A percentile compares a stretch with the other conserved stretches of the same genome.
phyloP scores from a whole-genome alignment of 441 rosid genomes.

The Jatropha podagrica region DNA sequence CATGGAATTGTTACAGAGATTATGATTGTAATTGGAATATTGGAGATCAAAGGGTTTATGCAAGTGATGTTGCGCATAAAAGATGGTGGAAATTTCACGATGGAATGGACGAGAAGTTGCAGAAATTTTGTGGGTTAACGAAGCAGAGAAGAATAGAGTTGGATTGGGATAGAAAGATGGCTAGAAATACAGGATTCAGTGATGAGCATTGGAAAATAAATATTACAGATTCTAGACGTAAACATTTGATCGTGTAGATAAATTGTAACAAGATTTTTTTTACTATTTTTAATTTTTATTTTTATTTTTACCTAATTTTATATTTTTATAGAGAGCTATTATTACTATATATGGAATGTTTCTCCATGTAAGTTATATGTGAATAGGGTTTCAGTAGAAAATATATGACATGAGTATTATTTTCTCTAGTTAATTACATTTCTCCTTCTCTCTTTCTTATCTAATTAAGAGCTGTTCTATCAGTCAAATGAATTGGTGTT shows the following conservation, averaged over 20 bases:
- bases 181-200: slow-evolving; percentile 41
- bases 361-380: slow-evolving; percentile 17
- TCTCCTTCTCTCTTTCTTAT: too few species aligned
- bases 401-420: too few species aligned
- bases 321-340: slow-evolving; percentile 7
- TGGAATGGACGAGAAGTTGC: slow-evolving; percentile 57
- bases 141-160: slow-evolving; percentile 61
- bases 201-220: slow-evolving; percentile 77
- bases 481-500: background rate
- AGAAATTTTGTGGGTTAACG: slow-evolving; percentile 65
- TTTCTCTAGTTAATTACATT: too few species aligned
- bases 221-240: slow-evolving; percentile 73
- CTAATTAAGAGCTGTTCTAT: background rate
- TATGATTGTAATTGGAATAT: slow-evolving; percentile 88
- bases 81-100: slow-evolving; percentile 92
- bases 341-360: background rate
- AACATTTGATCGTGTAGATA: slow-evolving; percentile 28
- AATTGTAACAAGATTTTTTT: background rate
- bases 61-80: slow-evolving; percentile 78
- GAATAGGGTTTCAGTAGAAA: background rate
- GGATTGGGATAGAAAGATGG: slow-evolving; percentile 77
- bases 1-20: slow-evolving; percentile 91
- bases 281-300: background rate
- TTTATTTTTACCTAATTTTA: background rate
- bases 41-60: slow-evolving; percentile 62